Evolutionary conservation across 768 basidiomycete species (phyloP).

Genomic region (Galerina sulciceps): DNA sequence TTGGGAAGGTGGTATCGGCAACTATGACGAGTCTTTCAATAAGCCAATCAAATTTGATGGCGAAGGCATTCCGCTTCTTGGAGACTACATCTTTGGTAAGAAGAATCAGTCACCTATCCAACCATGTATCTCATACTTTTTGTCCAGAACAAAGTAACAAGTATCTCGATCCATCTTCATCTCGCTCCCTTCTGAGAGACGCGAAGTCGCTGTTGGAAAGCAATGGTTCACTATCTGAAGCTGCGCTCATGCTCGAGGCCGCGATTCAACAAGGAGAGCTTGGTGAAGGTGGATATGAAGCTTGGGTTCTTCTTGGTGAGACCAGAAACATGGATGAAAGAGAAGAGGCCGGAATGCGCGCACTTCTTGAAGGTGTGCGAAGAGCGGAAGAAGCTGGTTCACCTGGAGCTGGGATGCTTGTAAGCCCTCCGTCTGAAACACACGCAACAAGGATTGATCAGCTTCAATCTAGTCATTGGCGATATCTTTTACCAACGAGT

Average conservation of each 20-base stretch:
- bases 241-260: slow-evolving; percentile 85
- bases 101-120: neutral
- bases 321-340: slow-evolving; percentile 89
- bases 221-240: slow-evolving; percentile 89
- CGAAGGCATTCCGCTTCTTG: slow-evolving; percentile 77
- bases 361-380: slow-evolving; percentile 73
- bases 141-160: slow-evolving; percentile 71
- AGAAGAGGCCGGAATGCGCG: slow-evolving; percentile 82
- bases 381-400: slow-evolving; percentile 66
- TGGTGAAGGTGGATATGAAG: slow-evolving; percentile 82
- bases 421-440: slow-evolving; percentile 37
- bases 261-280: slow-evolving; percentile 84
- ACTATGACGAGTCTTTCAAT: slow-evolving; percentile 39
- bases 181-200: slow-evolving; percentile 60
- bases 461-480: slow-evolving; percentile 76
- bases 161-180: slow-evolving; percentile 58
- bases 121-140: slow-evolving; percentile 2
- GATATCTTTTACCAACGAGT: slow-evolving; percentile 96
- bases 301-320: slow-evolving; percentile 93
- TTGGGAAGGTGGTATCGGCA: slow-evolving; percentile 63
- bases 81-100: slow-evolving; percentile 80
- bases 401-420: slow-evolving; percentile 76
- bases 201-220: slow-evolving; percentile 78
- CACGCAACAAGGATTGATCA: slow-evolving; percentile 13
- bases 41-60: slow-evolving; percentile 59